Evolutionary conservation across 2,329 filamentous ascomycete genomes (phyloP).

Genomic region (Rosellinia necatrix): DNA sequence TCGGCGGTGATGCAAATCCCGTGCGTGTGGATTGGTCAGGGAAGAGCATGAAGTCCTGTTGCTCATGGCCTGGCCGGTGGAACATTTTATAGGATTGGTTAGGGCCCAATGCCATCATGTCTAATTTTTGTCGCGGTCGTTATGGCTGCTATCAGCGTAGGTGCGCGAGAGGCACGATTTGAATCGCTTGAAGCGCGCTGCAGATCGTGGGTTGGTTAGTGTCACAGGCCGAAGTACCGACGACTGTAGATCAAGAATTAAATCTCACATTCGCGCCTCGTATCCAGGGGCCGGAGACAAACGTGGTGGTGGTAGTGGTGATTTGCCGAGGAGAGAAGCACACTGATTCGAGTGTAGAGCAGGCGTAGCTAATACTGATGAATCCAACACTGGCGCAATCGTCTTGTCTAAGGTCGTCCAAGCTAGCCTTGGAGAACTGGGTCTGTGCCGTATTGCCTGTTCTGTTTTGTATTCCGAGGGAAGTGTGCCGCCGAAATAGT

Average conservation of each 20-base stretch:
- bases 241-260: neutral
- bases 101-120: constrained; percentile 38
- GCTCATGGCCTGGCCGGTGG: constrained; percentile 34
- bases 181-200: constrained; percentile 27
- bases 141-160: constrained; percentile 3
- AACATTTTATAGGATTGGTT: constrained; percentile 42
- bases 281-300: constrained; percentile 2
- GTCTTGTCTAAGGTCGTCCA: too few species aligned
- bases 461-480: neutral
- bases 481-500: constrained; percentile 4
- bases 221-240: constrained; percentile 20
- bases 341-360: neutral
- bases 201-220: constrained; percentile 24
- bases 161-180: constrained; percentile 6
- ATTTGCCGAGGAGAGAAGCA: too few species aligned
- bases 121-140: constrained; percentile 3
- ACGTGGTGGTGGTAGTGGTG: neutral
- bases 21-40: constrained; percentile 36
- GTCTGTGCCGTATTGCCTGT: neutral
- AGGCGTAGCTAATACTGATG: neutral
- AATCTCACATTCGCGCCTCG: constrained; percentile 30
- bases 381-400: constrained; percentile 3
- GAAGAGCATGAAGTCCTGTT: constrained; percentile 42
- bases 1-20: constrained; percentile 39
- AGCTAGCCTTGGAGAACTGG: too few species aligned